These are phyloP conservation scores for Phenoliferia sp. DNA, from an alignment of 1,284 basidiomycete genomes.

Conservation along the genomic window DNA sequence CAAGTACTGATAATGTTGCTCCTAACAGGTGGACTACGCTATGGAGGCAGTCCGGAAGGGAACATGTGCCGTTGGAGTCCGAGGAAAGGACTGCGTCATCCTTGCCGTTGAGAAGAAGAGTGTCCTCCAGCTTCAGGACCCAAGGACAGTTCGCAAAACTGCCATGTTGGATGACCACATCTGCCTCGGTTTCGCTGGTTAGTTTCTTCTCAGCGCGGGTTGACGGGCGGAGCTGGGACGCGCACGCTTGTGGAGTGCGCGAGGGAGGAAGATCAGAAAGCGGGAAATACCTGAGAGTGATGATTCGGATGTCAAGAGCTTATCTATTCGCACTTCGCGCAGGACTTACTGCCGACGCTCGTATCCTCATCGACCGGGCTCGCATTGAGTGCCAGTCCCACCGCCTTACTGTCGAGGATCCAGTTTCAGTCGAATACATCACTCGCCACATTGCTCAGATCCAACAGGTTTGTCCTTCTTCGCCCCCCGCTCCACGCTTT, in stretches of 20 bases:
- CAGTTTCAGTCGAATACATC: conserved; percentile 97
- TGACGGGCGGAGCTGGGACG: background rate
- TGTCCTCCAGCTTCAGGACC: conserved; percentile 88
- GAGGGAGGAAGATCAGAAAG: background rate
- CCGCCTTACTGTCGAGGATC: conserved; percentile 95
- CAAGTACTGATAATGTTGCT: background rate
- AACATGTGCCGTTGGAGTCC: conserved; percentile 95
- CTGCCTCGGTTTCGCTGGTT: conserved; percentile 95
- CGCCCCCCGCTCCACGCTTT: too few relatives aligned
- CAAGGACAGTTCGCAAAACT: conserved; percentile 93
- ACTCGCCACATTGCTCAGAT: conserved; percentile 96
- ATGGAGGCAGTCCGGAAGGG: conserved; percentile 94
- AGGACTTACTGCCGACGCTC: conserved; percentile 96
- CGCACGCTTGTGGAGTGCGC: background rate
- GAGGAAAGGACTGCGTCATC: conserved; percentile 90
- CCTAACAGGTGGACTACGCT: conserved; percentile 87
- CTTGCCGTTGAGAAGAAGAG: conserved; percentile 99
- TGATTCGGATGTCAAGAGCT: background rate
- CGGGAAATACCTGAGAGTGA: background rate
- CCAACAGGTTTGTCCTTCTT: conserved; percentile 68
- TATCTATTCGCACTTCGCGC: conserved; percentile 11
- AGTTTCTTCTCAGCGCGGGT: conserved; percentile 32
- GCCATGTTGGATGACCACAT: conserved; percentile 98
- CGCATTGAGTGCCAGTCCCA: conserved; percentile 97
- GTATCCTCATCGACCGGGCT: conserved; percentile 96